Conservation (phyloP, 805 yeast genomes). For the Ogataea parapolymorpha region DNA sequence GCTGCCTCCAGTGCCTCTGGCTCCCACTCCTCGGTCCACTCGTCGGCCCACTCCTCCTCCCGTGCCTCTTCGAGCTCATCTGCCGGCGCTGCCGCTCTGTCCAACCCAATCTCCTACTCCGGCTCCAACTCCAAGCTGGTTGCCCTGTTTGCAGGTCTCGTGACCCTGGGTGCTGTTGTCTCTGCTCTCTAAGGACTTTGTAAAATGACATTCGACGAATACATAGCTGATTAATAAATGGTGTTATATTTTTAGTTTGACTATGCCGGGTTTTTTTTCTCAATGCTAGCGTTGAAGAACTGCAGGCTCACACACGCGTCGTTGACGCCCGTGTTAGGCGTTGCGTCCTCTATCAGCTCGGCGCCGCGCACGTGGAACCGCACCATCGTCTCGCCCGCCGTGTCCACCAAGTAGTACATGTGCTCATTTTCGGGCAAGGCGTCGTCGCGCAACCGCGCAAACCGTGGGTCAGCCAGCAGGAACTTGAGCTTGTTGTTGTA, state of each 20-base stretch:
- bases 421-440: slow-evolving; percentile 22
- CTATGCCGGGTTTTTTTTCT: slow-evolving; percentile 41
- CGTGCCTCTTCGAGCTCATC: slow-evolving; percentile 18
- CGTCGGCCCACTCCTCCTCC: slow-evolving; percentile 2
- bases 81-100: slow-evolving; percentile 24
- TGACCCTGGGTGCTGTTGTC: slow-evolving; percentile 28
- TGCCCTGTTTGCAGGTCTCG: slow-evolving; percentile 27
- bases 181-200: slow-evolving; percentile 23
- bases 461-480: slow-evolving; percentile 19
- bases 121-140: slow-evolving; percentile 31
- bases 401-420: slow-evolving; percentile 21
- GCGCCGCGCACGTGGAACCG: slow-evolving; percentile 45
- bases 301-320: slow-evolving; percentile 54
- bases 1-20: slow-evolving; percentile 17
- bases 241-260: neutral
- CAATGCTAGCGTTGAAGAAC: slow-evolving; percentile 50
- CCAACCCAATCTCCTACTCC: slow-evolving; percentile 24
- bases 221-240: slow-evolving; percentile 7
- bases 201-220: neutral
- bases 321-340: slow-evolving; percentile 43
- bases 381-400: slow-evolving; percentile 21
- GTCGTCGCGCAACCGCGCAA: slow-evolving; percentile 24
- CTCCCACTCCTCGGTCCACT: slow-evolving; percentile 10
- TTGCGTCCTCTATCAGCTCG: slow-evolving; percentile 58
- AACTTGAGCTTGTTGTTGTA: slow-evolving; percentile 30